Percentiles rank a stretch among this genome's conserved stretches.
Conservation (phyloP, 805 yeast species). For the Candida ficus region DNA sequence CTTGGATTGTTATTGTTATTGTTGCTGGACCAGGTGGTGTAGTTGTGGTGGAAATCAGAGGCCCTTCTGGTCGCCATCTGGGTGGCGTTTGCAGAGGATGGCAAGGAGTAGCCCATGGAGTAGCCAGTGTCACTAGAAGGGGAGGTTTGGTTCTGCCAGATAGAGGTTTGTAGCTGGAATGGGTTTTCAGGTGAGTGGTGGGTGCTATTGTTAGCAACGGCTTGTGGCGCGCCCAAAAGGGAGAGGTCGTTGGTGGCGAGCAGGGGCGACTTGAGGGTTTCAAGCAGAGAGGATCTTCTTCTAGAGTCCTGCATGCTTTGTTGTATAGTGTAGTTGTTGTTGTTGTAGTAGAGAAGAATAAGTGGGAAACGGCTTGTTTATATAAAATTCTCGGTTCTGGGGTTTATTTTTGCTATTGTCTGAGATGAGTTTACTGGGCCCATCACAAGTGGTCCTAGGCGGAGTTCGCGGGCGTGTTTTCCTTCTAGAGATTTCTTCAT, state of each 20-base stretch:
- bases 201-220: not conserved
- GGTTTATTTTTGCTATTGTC: not conserved
- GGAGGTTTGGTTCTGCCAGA: slow-evolving; percentile 9
- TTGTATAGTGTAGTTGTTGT: not conserved
- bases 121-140: slow-evolving; percentile 2
- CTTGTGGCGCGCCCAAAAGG: not conserved
- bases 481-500: too few species aligned
- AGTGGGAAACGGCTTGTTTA: slow-evolving; percentile 1
- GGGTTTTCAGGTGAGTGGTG: slow-evolving; percentile 9
- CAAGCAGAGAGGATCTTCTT: slow-evolving; percentile 13
- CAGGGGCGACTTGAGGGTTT: slow-evolving; percentile 12
- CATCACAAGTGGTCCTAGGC: too few species aligned
- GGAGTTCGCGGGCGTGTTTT: too few species aligned
- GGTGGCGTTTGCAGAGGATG: not conserved
- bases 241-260: slow-evolving; percentile 4
- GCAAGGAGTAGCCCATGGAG: not conserved
- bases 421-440: too few species aligned
- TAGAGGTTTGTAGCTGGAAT: slow-evolving; percentile 13
- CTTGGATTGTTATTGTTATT: slow-evolving; percentile 1
- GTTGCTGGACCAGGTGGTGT: slow-evolving; percentile 8
- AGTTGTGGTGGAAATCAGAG: slow-evolving; percentile 6
- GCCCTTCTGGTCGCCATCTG: slow-evolving; percentile 4
- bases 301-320: slow-evolving; percentile 2
- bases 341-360: not conserved
- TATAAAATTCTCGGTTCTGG: slow-evolving; percentile 3